phyloP scores from a whole-genome alignment of 345 rosid species.

The Brassica carinata region DNA sequence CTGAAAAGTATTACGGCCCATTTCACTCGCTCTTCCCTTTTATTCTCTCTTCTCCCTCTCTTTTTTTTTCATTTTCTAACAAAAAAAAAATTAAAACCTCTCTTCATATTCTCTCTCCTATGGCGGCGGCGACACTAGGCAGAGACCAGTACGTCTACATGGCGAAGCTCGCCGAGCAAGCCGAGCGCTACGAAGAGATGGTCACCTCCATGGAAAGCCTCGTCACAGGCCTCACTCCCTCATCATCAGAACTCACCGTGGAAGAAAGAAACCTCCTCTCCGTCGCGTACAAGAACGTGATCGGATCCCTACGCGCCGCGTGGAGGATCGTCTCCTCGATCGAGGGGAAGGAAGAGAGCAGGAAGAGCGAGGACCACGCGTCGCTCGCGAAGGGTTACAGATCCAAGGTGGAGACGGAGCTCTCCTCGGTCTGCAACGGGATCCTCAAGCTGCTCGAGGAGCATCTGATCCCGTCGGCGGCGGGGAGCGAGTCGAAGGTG shows the following conservation, averaged over 20 bases:
- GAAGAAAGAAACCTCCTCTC: conserved; percentile 98
- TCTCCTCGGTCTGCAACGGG: conserved; percentile 72
- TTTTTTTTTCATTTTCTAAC: background rate
- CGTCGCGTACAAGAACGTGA: conserved; percentile 96
- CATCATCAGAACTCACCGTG: conserved; percentile 77
- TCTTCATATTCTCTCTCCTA: conserved; percentile 17
- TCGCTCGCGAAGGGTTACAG: conserved; percentile 88
- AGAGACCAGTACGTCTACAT: conserved; percentile 92
- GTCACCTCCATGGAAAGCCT: conserved; percentile 89
- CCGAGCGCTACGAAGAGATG: conserved; percentile 98
- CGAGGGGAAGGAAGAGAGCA: conserved; percentile 91
- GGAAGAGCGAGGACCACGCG: conserved; percentile 95
- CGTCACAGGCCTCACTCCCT: conserved; percentile 63
- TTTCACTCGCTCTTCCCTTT: conserved; percentile 35
- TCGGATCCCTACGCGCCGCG: conserved; percentile 96
- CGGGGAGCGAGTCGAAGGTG: conserved; percentile 75
- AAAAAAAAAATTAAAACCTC: background rate
- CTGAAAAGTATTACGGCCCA: conserved; percentile 17
- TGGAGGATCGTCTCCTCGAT: conserved; percentile 96
- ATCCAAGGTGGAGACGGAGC: conserved; percentile 84
- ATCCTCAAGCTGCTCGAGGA: conserved; percentile 65
- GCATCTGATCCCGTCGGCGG: conserved; percentile 77
- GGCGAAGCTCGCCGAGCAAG: conserved; percentile 95
- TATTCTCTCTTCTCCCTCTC: conserved; percentile 22
- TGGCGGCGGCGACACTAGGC: conserved; percentile 47